phyloP scores from a whole-genome alignment of 768 basidiomycete genomes.

The Rhodotorula paludigena region DNA sequence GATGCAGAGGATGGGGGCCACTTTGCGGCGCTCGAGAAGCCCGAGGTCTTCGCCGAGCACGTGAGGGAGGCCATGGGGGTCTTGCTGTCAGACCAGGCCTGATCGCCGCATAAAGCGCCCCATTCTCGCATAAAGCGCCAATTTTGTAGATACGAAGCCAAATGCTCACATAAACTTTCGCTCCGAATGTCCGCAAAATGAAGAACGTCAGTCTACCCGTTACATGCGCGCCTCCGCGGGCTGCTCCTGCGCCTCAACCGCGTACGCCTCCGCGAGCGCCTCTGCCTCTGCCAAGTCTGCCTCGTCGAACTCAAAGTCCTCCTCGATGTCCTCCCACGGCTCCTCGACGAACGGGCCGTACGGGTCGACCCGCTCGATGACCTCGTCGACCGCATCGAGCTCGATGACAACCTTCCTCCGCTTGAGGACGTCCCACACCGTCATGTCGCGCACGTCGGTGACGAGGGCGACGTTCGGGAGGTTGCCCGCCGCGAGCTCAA shows the following conservation, averaged over 20 bases:
- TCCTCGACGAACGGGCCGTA: slow-evolving; percentile 58
- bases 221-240: background rate
- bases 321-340: too few species aligned
- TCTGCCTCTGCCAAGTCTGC: slow-evolving; percentile 23
- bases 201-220: too few species aligned
- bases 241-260: background rate
- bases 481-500: slow-evolving; percentile 65
- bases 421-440: slow-evolving; percentile 75
- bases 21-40: slow-evolving; percentile 30
- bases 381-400: slow-evolving; percentile 69
- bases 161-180: too few species aligned
- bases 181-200: too few species aligned
- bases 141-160: too few species aligned
- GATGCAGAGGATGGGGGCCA: slow-evolving; percentile 30
- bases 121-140: too few species aligned
- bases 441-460: slow-evolving; percentile 59
- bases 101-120: too few species aligned
- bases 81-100: too few species aligned
- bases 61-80: slow-evolving; percentile 16
- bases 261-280: background rate
- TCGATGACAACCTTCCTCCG: slow-evolving; percentile 80
- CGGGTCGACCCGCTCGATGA: slow-evolving; percentile 46
- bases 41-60: slow-evolving; percentile 19
- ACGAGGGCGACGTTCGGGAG: slow-evolving; percentile 63
- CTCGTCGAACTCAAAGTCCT: slow-evolving; percentile 3